Base-by-base conservation (phyloP, 805 yeast species). In the Suhomyces emberorum region DNA sequence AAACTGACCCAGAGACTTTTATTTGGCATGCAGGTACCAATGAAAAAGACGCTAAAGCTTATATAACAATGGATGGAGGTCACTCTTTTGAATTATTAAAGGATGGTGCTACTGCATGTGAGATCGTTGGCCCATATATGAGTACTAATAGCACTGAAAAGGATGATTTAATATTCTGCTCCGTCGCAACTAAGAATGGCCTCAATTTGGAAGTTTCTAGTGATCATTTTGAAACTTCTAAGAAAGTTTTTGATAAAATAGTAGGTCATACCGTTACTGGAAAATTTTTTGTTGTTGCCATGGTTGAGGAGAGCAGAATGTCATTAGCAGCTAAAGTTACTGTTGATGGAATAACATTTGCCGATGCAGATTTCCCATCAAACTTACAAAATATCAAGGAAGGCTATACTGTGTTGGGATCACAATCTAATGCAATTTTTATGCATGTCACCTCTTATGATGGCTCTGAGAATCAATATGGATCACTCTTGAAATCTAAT, bases 401-500 rank as follows among this genome's bases (percentile, higher is more conserved):
- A 30, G 70, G 71, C 1, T 88, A 86, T 59, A 89, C 96, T 0
- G 73, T 91, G 16, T 65, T 93, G 28, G 88, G 86, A 26, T 77
- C 91, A 1, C 72, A 73, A 18, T 71, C 88, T 0, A 75, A 81
- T 21, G 77, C 95, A 2, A 69, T 93, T 4, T 83, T 88, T 59
- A 53, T 93, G 61, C 97, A 88, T 56, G 83, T 88, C 6, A 85
- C 96, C 3, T 82, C 89, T 0, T 69, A 69, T 47, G 53, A 63
- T 14, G 69, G 63, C 9, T 30, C 49, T 1, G 77, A 72, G 11
- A 51, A 61, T 7, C 93, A 87, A 50, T 81, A 57, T 55, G 98
- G 98, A 12, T 70, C 87, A 1, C 62, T 93, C 14, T 67, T 93
- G 52, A 91, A 91, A 52, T 87, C 96, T 2, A 89, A 91, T 59